These are phyloP conservation scores for Cenchrus fungigraminus DNA, from an alignment of 176 grass and related monocot species.

Conservation along the genomic window DNA sequence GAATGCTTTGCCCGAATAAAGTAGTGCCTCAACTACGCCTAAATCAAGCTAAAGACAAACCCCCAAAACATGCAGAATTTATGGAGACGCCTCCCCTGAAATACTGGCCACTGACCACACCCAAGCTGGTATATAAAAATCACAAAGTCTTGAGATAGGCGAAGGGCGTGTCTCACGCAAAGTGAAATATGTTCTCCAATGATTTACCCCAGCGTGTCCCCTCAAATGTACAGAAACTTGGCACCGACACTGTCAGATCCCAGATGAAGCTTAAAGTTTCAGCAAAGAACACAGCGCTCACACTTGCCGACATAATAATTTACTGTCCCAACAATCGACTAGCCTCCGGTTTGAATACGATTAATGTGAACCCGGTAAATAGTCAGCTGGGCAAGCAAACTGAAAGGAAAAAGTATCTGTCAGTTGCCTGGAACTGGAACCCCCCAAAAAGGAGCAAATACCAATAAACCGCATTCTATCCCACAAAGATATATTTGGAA, in stretches of 20 bases:
- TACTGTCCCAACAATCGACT: slow-evolving; percentile 21
- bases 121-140: slow-evolving; percentile 19
- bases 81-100: slow-evolving; percentile 44
- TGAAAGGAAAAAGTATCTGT: not conserved
- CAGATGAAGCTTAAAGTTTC: slow-evolving; percentile 26
- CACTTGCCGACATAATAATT: slow-evolving; percentile 36
- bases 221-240: slow-evolving; percentile 36
- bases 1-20: slow-evolving; percentile 27
- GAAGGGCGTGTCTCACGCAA: slow-evolving; percentile 20
- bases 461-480: not conserved
- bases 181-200: slow-evolving; percentile 37
- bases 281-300: slow-evolving; percentile 38
- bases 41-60: slow-evolving; percentile 28
- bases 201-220: slow-evolving; percentile 7
- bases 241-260: slow-evolving; percentile 38
- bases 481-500: not conserved
- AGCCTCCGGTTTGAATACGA: not conserved
- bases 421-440: not conserved
- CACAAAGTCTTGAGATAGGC: not conserved
- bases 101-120: slow-evolving; percentile 20
- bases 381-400: not conserved
- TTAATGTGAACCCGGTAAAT: not conserved
- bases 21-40: not conserved
- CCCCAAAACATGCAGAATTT: slow-evolving; percentile 44
- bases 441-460: not conserved